Evolutionary conservation across 257 asterid species (phyloP).

Genomic region (Solanum clarkiae): DNA sequence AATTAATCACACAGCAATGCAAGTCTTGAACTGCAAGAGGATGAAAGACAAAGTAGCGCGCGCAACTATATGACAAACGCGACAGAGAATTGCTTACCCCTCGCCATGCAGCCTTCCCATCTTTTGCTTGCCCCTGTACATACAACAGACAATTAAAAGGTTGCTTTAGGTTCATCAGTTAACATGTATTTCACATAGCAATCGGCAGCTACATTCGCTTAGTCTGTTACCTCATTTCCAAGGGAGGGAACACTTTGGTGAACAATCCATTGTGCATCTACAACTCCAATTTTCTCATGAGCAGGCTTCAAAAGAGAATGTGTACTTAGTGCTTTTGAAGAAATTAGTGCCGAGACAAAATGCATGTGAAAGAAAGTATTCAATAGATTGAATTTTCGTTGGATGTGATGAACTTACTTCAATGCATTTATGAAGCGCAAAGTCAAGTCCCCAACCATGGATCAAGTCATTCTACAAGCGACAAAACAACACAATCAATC

Average conservation of each 20-base stretch:
- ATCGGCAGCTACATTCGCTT: background rate
- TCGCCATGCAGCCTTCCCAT: constrained; percentile 63
- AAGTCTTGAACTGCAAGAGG: background rate
- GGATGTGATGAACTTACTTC: constrained; percentile 30
- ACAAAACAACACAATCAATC: background rate
- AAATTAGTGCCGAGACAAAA: background rate
- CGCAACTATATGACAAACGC: background rate
- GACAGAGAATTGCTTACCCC: constrained; percentile 38
- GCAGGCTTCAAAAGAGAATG: constrained; percentile 37
- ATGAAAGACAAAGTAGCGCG: background rate
- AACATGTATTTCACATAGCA: background rate
- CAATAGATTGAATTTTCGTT: background rate
- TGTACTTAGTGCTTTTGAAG: background rate
- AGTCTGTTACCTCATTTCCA: constrained; percentile 50
- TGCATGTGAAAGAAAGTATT: background rate
- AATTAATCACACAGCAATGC: background rate
- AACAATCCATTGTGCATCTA: constrained; percentile 79
- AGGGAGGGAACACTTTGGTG: constrained; percentile 72
- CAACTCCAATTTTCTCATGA: constrained; percentile 85
- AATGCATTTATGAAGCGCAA: constrained; percentile 65
- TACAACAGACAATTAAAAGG: background rate
- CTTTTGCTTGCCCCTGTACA: constrained; percentile 42
- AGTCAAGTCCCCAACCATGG: constrained; percentile 95
- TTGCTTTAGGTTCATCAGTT: background rate
- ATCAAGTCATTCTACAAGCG: constrained; percentile 69